These are phyloP conservation scores for Smittium culicis DNA, from an alignment of 371 early-diverging fungal genomes.

Conservation along the genomic window DNA sequence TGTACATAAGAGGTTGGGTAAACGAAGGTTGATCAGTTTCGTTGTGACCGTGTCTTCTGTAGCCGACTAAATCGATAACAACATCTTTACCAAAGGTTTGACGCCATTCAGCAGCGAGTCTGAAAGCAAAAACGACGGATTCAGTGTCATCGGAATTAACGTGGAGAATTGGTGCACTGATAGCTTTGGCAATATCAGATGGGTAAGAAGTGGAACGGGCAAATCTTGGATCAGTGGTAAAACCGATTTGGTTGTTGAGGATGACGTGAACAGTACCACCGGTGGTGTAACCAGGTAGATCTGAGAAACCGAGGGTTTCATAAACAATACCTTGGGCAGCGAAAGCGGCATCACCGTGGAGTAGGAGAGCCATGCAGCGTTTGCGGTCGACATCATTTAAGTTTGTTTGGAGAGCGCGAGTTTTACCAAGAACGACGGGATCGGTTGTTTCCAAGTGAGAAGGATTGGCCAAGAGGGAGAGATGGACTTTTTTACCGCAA, in stretches of 20 bases:
- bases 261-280: conserved; percentile 92
- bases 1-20: conserved; percentile 94
- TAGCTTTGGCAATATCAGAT: conserved; percentile 88
- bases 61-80: conserved; percentile 82
- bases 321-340: conserved; percentile 84
- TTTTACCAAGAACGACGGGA: conserved; percentile 89
- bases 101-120: conserved; percentile 79
- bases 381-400: conserved; percentile 46
- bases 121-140: conserved; percentile 73
- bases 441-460: conserved; percentile 91
- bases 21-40: conserved; percentile 95
- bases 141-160: conserved; percentile 93
- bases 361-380: conserved; percentile 61
- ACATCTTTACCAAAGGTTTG: conserved; percentile 82
- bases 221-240: conserved; percentile 85
- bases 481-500: conserved; percentile 36
- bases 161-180: conserved; percentile 87
- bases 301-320: conserved; percentile 84
- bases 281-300: conserved; percentile 79
- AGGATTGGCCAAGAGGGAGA: conserved; percentile 83
- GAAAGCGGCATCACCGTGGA: conserved; percentile 91
- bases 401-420: conserved; percentile 80
- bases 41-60: conserved; percentile 93
- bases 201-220: conserved; percentile 81
- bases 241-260: conserved; percentile 95